Conservation (phyloP, 1,284 basidiomycete species). For the Boletellus deceptivus region DNA sequence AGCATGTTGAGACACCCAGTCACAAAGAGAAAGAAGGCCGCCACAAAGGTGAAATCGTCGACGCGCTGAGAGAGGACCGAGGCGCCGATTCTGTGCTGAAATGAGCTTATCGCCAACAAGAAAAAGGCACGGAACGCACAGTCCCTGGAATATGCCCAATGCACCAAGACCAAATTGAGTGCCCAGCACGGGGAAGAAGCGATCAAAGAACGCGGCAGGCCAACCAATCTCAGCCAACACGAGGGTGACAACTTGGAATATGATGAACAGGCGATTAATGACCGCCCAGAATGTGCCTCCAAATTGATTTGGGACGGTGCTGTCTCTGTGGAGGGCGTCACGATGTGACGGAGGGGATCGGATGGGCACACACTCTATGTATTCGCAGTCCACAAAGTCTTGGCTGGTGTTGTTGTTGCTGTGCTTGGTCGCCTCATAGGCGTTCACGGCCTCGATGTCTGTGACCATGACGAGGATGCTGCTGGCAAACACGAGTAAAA, state of each 20-base stretch:
- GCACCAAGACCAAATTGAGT: constrained; percentile 79
- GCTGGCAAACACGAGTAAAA: constrained; percentile 77
- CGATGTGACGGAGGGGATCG: constrained; percentile 5
- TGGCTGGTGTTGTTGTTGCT: constrained; percentile 32
- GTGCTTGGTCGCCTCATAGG: constrained; percentile 48
- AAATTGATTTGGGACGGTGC: constrained; percentile 86
- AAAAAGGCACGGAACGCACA: constrained; percentile 45
- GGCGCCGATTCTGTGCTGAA: constrained; percentile 60
- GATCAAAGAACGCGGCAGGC: constrained; percentile 74
- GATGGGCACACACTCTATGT: constrained; percentile 59
- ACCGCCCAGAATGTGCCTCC: constrained; percentile 89
- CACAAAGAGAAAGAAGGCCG: constrained; percentile 85
- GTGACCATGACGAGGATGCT: constrained; percentile 79
- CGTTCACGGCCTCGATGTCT: constrained; percentile 76
- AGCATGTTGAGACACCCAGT: constrained; percentile 82
- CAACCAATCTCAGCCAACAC: constrained; percentile 79
- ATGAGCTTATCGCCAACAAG: constrained; percentile 6
- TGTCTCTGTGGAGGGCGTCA: constrained; percentile 45
- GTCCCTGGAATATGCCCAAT: constrained; percentile 79
- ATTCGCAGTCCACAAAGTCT: constrained; percentile 61
- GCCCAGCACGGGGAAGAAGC: constrained; percentile 83
- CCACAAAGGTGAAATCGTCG: constrained; percentile 81
- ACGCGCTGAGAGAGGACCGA: constrained; percentile 83
- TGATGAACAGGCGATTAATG: constrained; percentile 78
- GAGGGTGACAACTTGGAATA: constrained; percentile 77